Evolutionary conservation across 2,329 filamentous ascomycete genomes (phyloP).

Genomic region (Orbilia blumenaviensis): DNA sequence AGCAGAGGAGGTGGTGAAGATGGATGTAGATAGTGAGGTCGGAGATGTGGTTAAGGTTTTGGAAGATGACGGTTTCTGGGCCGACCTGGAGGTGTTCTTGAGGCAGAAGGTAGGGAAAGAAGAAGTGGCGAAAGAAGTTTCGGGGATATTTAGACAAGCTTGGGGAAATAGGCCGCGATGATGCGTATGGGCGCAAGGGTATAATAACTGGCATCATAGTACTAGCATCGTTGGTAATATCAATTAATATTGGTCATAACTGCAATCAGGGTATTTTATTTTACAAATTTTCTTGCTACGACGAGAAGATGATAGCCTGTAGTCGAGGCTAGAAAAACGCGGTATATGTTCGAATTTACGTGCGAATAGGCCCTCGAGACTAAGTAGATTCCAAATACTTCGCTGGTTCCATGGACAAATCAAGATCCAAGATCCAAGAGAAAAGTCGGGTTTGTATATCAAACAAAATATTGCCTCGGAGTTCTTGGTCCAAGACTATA

Average conservation of each 20-base stretch:
- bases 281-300: constrained; percentile 16
- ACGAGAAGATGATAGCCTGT: neutral
- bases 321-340: neutral
- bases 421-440: too few relatives aligned
- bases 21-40: constrained; percentile 62
- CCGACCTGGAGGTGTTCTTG: constrained; percentile 82
- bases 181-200: neutral
- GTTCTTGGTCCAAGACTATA: too few relatives aligned
- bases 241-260: neutral
- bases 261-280: constrained; percentile 30
- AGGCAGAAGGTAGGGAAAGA: constrained; percentile 79
- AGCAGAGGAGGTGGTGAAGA: constrained; percentile 67
- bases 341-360: too few relatives aligned
- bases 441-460: too few relatives aligned
- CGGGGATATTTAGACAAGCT: constrained; percentile 76
- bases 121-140: constrained; percentile 67
- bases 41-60: constrained; percentile 63
- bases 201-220: neutral
- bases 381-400: too few relatives aligned
- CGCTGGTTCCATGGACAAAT: too few relatives aligned
- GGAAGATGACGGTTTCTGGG: constrained; percentile 81
- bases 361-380: too few relatives aligned
- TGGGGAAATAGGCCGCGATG: constrained; percentile 68
- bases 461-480: too few relatives aligned
- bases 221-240: neutral